These are phyloP conservation scores for Geotrichum australiense DNA, from an alignment of 1,139 yeast genomes.

Conservation along the genomic window DNA sequence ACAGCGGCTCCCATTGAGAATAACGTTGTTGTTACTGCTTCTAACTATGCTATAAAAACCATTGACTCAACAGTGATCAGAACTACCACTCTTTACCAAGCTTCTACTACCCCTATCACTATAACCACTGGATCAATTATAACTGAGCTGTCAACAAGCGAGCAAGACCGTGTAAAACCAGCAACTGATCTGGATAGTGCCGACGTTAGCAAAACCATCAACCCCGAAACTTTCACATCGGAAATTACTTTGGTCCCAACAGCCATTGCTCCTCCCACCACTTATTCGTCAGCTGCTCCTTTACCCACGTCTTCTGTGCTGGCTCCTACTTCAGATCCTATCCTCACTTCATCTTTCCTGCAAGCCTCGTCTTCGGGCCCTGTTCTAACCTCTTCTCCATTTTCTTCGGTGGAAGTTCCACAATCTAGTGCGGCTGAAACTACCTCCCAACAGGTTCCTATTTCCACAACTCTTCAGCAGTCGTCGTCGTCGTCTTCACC, in stretches of 20 bases:
- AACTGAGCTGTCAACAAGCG: constrained; percentile 27
- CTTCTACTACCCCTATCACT: constrained; percentile 27
- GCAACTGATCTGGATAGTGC: constrained; percentile 2
- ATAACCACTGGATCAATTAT: constrained; percentile 27
- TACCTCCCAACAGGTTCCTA: too few relatives aligned
- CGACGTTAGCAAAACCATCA: constrained; percentile 22
- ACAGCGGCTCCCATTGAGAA: constrained; percentile 21
- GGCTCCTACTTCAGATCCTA: constrained; percentile 10
- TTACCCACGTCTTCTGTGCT: constrained; percentile 12
- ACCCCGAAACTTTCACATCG: constrained; percentile 25
- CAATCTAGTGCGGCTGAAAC: too few relatives aligned
- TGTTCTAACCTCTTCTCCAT: too few relatives aligned
- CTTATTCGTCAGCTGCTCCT: constrained; percentile 15
- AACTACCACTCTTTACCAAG: constrained; percentile 28
- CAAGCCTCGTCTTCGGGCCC: too few relatives aligned
- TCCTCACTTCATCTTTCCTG: too few relatives aligned
- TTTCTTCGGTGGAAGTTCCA: too few relatives aligned
- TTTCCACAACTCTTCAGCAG: too few relatives aligned
- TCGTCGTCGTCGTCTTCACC: too few relatives aligned
- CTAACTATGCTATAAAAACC: constrained; percentile 20
- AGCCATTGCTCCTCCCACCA: constrained; percentile 14
- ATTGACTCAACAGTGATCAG: constrained; percentile 28
- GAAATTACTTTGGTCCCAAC: constrained; percentile 11
- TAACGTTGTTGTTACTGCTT: constrained; percentile 25
- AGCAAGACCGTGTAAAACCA: constrained; percentile 30